These are phyloP conservation scores for Trichoderma cornu-damae DNA, from an alignment of 2,329 filamentous ascomycete species.

Conservation along the genomic window DNA sequence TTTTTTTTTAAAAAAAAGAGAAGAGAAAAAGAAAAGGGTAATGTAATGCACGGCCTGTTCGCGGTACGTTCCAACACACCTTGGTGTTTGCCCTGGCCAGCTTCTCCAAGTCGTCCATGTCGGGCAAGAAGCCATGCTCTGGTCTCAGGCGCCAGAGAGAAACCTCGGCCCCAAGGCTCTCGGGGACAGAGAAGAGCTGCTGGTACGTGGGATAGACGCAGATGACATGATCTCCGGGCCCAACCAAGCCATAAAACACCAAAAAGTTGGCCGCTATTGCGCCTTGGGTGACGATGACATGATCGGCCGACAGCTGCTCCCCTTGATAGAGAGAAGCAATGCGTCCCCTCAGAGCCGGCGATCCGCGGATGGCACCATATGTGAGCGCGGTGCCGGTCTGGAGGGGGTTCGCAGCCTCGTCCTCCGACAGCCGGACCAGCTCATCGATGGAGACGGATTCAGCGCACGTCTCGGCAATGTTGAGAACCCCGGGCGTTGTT, in stretches of 20 bases:
- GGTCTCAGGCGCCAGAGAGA: slow-evolving; percentile 67
- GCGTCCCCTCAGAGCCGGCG: slow-evolving; percentile 55
- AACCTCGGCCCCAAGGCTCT: slow-evolving; percentile 69
- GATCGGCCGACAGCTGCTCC: slow-evolving; percentile 46
- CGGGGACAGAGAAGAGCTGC: slow-evolving; percentile 72
- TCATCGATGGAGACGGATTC: slow-evolving; percentile 69
- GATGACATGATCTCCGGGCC: slow-evolving; percentile 73
- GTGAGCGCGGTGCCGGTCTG: slow-evolving; percentile 54
- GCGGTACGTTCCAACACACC: slow-evolving; percentile 39
- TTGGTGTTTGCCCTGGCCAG: slow-evolving; percentile 67
- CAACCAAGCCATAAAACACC: slow-evolving; percentile 66
- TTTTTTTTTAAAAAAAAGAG: too few relatives aligned
- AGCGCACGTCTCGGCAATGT: slow-evolving; percentile 76
- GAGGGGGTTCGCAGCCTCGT: slow-evolving; percentile 43
- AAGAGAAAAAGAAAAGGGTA: too few relatives aligned
- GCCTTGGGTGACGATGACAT: slow-evolving; percentile 71
- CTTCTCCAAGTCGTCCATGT: slow-evolving; percentile 58
- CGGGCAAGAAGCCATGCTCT: slow-evolving; percentile 60
- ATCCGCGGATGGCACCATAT: slow-evolving; percentile 70
- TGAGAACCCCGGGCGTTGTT: slow-evolving; percentile 52
- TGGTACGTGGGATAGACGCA: slow-evolving; percentile 86
- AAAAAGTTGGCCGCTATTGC: slow-evolving; percentile 83
- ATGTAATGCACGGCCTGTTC: too few relatives aligned
- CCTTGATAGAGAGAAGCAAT: slow-evolving; percentile 61
- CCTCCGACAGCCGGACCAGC: slow-evolving; percentile 54